phyloP scores from a whole-genome alignment of 805 yeast genomes.

The Wickerhamomyces sydowiorum region DNA sequence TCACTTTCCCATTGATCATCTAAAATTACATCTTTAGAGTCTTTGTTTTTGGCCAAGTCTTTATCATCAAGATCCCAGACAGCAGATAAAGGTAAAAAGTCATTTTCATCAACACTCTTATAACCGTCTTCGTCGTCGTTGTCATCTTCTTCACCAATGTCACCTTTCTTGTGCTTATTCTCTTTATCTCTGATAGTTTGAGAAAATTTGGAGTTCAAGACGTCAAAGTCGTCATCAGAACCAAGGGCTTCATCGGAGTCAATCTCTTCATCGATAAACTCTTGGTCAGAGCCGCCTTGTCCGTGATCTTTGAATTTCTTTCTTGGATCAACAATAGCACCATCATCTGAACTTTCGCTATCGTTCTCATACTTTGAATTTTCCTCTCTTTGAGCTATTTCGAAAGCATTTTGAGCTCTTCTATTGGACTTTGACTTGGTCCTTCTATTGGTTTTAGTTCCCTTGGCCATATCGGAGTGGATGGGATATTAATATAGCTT shows the following conservation, averaged over 20 bases:
- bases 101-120: slow-evolving; percentile 69
- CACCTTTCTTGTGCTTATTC: slow-evolving; percentile 30
- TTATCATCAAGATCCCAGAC: slow-evolving; percentile 82
- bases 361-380: slow-evolving; percentile 26
- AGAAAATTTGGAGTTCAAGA: slow-evolving; percentile 58
- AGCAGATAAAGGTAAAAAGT: slow-evolving; percentile 73
- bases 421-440: slow-evolving; percentile 24
- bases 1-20: slow-evolving; percentile 21
- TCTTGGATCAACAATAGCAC: slow-evolving; percentile 33
- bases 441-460: slow-evolving; percentile 23
- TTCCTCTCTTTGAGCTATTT: slow-evolving; percentile 39
- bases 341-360: slow-evolving; percentile 26
- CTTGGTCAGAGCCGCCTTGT: slow-evolving; percentile 25
- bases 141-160: slow-evolving; percentile 29
- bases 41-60: slow-evolving; percentile 30
- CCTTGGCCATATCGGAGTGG: slow-evolving; percentile 1
- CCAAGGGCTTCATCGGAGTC: slow-evolving; percentile 89
- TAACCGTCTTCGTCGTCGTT: slow-evolving; percentile 58
- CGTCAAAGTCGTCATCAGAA: slow-evolving; percentile 68
- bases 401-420: slow-evolving; percentile 46
- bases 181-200: slow-evolving; percentile 59
- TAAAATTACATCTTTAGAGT: slow-evolving; percentile 13
- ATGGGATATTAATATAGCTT: too few relatives aligned
- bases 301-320: slow-evolving; percentile 23
- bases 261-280: slow-evolving; percentile 57